These are phyloP conservation scores for Mycena olivaceomarginata DNA, from an alignment of 768 basidiomycete species.

Conservation along the genomic window DNA sequence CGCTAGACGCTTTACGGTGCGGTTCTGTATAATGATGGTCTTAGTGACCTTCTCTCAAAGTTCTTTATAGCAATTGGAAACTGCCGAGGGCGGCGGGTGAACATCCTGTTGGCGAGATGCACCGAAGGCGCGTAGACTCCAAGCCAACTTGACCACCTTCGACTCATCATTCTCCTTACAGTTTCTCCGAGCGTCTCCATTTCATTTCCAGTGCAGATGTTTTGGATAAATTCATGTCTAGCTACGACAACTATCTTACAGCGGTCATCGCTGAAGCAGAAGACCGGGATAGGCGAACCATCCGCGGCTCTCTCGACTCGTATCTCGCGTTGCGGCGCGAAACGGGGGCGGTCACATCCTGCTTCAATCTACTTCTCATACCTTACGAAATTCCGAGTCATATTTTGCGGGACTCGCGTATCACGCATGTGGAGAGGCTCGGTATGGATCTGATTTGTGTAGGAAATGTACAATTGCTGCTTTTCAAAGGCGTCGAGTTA, in stretches of 20 bases:
- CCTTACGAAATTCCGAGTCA: neutral
- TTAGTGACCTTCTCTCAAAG: neutral
- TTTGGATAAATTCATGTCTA: neutral
- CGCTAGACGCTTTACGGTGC: neutral
- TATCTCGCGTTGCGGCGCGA: constrained; percentile 6
- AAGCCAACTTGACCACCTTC: neutral
- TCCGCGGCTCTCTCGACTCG: neutral
- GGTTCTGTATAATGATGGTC: neutral
- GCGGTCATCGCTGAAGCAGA: neutral
- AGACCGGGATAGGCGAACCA: neutral
- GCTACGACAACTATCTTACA: neutral
- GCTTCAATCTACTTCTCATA: constrained; percentile 5
- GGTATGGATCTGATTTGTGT: constrained; percentile 2
- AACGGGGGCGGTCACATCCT: neutral
- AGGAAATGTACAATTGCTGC: neutral
- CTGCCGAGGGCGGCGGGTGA: neutral
- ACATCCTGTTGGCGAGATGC: neutral
- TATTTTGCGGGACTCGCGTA: neutral
- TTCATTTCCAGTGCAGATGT: neutral
- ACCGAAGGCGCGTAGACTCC: neutral
- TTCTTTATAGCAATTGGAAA: neutral
- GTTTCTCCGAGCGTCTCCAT: constrained; percentile 4
- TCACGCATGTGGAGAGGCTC: neutral
- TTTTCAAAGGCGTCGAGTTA: neutral
- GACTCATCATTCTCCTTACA: neutral